phyloP scores from a whole-genome alignment of 192 early-diverging fungal species.

The Gorgonomyces haynaldii region DNA sequence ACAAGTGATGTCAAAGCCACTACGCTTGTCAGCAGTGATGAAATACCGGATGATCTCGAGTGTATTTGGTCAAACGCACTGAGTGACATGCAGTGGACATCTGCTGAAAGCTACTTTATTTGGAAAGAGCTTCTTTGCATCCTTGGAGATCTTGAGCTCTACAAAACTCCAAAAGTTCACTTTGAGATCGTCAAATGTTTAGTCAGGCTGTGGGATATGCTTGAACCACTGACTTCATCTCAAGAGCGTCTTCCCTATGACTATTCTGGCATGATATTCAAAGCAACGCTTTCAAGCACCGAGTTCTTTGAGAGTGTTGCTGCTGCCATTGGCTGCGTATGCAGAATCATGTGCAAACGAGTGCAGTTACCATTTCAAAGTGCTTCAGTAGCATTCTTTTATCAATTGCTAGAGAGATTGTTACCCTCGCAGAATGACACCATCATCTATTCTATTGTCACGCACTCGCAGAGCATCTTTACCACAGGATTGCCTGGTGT shows the following conservation, averaged over 20 bases:
- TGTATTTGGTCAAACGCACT: too few species aligned
- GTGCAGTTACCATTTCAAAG: conserved; percentile 52
- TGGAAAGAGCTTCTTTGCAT: conserved; percentile 77
- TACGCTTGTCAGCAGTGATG: too few species aligned
- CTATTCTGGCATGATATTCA: conserved; percentile 65
- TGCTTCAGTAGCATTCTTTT: background rate
- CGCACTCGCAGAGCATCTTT: conserved; percentile 59
- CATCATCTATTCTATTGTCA: conserved; percentile 55
- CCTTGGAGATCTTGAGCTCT: conserved; percentile 61
- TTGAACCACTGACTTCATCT: conserved; percentile 30
- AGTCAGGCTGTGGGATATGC: conserved; percentile 54
- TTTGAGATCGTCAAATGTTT: conserved; percentile 49
- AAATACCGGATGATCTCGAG: too few species aligned
- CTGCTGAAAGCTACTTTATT: too few species aligned
- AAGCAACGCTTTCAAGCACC: conserved; percentile 54
- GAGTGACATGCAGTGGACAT: too few species aligned
- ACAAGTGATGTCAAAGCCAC: background rate
- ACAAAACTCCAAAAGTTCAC: conserved; percentile 31
- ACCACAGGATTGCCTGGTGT: conserved; percentile 53
- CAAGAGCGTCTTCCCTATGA: conserved; percentile 65
- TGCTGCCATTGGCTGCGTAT: conserved; percentile 57
- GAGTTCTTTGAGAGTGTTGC: conserved; percentile 51
- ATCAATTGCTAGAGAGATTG: conserved; percentile 18
- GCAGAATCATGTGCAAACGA: conserved; percentile 64
- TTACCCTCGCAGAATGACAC: conserved; percentile 35